A percentile compares a stretch with the other conserved stretches of the same genome.
Conservation (phyloP, 2,329 filamentous ascomycete species). For the Exutisphaerella laricina region DNA sequence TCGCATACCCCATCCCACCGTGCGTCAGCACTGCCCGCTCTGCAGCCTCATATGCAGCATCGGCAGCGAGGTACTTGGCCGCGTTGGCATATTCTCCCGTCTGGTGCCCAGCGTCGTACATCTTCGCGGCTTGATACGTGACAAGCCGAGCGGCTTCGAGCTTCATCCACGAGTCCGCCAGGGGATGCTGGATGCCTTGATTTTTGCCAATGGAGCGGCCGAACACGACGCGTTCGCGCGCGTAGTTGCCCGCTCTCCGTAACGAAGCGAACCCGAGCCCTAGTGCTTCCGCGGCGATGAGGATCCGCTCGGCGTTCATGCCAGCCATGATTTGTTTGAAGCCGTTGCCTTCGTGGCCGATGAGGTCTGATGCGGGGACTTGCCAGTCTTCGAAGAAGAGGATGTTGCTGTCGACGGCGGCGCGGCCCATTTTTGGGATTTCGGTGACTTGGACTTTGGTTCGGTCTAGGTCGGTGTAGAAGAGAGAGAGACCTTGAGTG, state of each 20-base stretch:
- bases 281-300: constrained; percentile 55
- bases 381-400: constrained; percentile 42
- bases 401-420: constrained; percentile 41
- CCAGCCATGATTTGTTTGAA: constrained; percentile 60
- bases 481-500: constrained; percentile 41
- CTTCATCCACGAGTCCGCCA: constrained; percentile 60
- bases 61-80: constrained; percentile 64
- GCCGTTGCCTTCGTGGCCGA: constrained; percentile 41
- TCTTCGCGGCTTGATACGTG: constrained; percentile 58
- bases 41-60: constrained; percentile 58
- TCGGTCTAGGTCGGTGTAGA: constrained; percentile 41
- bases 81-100: constrained; percentile 55
- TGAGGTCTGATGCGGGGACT: constrained; percentile 37
- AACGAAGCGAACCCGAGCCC: constrained; percentile 44
- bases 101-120: constrained; percentile 52
- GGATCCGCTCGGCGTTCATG: constrained; percentile 73
- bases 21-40: constrained; percentile 56
- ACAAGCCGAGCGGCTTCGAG: constrained; percentile 61
- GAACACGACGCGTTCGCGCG: constrained; percentile 61
- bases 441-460: constrained; percentile 37
- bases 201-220: constrained; percentile 61
- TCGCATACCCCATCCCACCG: constrained; percentile 61
- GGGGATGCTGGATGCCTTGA: constrained; percentile 59
- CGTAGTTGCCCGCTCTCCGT: constrained; percentile 56
- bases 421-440: constrained; percentile 44